Base-by-base conservation (phyloP, 345 rosid genomes). In the Psidium guajava region DNA sequence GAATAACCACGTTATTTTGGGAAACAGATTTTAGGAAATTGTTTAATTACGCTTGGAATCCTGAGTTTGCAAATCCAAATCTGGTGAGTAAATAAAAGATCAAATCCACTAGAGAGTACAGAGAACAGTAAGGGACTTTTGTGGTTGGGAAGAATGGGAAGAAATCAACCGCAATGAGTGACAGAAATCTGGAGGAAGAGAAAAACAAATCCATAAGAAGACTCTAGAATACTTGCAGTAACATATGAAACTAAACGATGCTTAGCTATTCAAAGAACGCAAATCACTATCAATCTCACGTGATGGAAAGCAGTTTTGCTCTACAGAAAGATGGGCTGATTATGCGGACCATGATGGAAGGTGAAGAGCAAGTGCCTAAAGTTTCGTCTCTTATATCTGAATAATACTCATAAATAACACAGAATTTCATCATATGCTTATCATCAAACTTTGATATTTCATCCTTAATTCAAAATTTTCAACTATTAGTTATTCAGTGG, bases 151-250 rank as follows among this genome's bases (percentile, higher is more conserved):
- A 27, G 73, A 69, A 69, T 21, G 47, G 77, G 47, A 36, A 49
- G 51, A 49, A 36, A 42, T 28, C 22, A 28, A 64, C 75, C 11
- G 22, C 75, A 28, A 36, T 36, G 1, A 36, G 47, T 1, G 20
- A 69, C 52, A 11, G 4, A 50, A 11, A 50, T 50, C 14, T 84
- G 87, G 98, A 97, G 85, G 96, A 92, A 90, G 44, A 52, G 40
- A 54, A 15, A 28, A 83, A 86, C 42, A 50, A 50, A 50, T 50
- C 52, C 52, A 50, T 50, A 50, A 50, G 47, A 44, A 44, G 47
- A 44, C 47, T 44, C 8, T 44, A 44, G 8, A 44, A 44, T 44
- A 44, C 47, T 44, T 44, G 47, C 47, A 6, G 47, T 44, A 44
- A 44, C 6, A 44, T 44, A 44, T 44, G 47, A 6, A 44, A 44